Evolutionary conservation across 805 yeast genomes (phyloP).

Genomic region (Ogataea haglerorum): DNA sequence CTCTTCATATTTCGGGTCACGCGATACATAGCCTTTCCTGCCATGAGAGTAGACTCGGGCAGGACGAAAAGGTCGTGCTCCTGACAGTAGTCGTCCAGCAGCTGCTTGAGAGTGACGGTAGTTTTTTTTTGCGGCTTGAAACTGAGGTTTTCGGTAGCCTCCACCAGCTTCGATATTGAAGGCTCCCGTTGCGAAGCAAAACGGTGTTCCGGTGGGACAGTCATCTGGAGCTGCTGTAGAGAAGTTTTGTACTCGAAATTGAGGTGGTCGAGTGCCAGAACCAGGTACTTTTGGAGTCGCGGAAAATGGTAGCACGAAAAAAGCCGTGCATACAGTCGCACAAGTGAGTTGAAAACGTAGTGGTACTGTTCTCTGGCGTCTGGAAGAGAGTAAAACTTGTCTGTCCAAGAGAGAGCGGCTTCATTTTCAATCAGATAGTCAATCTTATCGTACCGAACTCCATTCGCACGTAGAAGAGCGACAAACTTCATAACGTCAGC

Average conservation of each 20-base stretch:
- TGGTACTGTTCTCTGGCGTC: slow-evolving; percentile 1
- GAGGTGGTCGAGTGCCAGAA: slow-evolving; percentile 13
- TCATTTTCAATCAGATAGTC: slow-evolving; percentile 22
- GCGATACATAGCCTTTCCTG: slow-evolving; percentile 44
- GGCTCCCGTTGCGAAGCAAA: slow-evolving; percentile 1
- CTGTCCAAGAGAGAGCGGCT: slow-evolving; percentile 16
- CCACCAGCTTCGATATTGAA: slow-evolving; percentile 10
- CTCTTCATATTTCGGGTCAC: slow-evolving; percentile 36
- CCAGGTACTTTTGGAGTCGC: slow-evolving; percentile 10
- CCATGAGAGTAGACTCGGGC: slow-evolving; percentile 28
- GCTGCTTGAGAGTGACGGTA: slow-evolving; percentile 56
- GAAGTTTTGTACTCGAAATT: slow-evolving; percentile 16
- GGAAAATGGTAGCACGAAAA: slow-evolving; percentile 3
- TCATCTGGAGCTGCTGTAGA: slow-evolving; percentile 2
- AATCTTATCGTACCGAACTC: slow-evolving; percentile 8
- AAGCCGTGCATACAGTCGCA: slow-evolving; percentile 3
- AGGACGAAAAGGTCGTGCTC: slow-evolving; percentile 43
- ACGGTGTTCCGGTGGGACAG: background rate
- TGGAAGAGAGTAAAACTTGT: slow-evolving; percentile 3
- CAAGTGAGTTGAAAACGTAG: slow-evolving; percentile 11
- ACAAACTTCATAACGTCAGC: slow-evolving; percentile 6
- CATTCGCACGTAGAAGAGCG: slow-evolving; percentile 7
- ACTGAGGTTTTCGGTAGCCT: slow-evolving; percentile 2
- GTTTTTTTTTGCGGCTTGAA: slow-evolving; percentile 20
- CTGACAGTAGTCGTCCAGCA: slow-evolving; percentile 59